Evolutionary conservation across 2,329 filamentous ascomycete genomes (phyloP).

Genomic region (Penicillium sp.): DNA sequence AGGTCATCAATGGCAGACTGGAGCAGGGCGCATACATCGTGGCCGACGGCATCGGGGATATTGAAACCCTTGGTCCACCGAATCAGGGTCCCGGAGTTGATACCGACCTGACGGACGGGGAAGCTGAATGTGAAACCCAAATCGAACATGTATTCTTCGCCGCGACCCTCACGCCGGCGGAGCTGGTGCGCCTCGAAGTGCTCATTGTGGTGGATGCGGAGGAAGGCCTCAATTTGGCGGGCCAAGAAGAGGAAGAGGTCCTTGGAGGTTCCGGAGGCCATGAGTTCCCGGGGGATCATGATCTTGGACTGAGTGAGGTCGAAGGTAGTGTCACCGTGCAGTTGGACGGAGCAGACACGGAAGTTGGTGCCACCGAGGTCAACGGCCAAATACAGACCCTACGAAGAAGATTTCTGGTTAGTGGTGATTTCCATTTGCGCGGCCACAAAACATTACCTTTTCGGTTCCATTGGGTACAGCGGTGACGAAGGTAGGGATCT

Average conservation of each 20-base stretch:
- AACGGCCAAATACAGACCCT: constrained; percentile 94
- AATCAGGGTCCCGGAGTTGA: constrained; percentile 92
- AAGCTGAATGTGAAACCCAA: constrained; percentile 99
- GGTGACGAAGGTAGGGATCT: constrained; percentile 97
- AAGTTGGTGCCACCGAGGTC: constrained; percentile 99
- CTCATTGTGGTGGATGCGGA: constrained; percentile 81
- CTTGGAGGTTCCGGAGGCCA: constrained; percentile 80
- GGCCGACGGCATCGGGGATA: constrained; percentile 87
- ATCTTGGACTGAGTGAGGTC: constrained; percentile 91
- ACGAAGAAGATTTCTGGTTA: constrained; percentile 14
- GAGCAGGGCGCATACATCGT: constrained; percentile 88
- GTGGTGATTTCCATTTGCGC: constrained; percentile 6
- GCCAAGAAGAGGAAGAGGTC: constrained; percentile 92
- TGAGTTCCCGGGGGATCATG: constrained; percentile 82
- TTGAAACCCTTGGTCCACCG: constrained; percentile 99
- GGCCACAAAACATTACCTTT: constrained; percentile 60
- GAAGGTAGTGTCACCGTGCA: constrained; percentile 94
- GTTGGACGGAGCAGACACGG: constrained; percentile 88
- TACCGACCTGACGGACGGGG: constrained; percentile 87
- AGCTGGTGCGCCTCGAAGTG: constrained; percentile 72
- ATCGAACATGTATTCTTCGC: constrained; percentile 78
- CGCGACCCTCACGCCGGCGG: constrained; percentile 61
- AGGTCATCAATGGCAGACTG: constrained; percentile 87
- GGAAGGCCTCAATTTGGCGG: constrained; percentile 84
- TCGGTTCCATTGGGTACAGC: constrained; percentile 95